Base-by-base conservation (phyloP, 169 alveolate species). In the Babesia ovata region DNA sequence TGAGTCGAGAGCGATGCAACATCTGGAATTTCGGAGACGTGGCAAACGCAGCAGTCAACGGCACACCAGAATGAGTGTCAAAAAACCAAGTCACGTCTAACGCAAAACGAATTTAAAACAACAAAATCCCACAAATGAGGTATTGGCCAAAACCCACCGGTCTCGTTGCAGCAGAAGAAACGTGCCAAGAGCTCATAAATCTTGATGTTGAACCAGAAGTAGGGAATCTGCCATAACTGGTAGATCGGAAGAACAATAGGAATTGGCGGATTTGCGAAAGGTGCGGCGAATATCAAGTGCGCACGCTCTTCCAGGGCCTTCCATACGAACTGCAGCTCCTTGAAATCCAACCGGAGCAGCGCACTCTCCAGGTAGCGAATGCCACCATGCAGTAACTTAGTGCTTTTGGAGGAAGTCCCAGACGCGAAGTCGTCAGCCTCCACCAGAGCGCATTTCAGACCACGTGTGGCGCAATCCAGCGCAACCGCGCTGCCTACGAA, bases 351-450 rank as follows among this genome's bases (percentile, higher is more conserved):
- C n/a, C 84, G 77, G 22, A 86, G 61, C 45, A 92, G 75, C 14
- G 96, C 97, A 65, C 84, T 88, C 75, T 95, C 95, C 61, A 95
- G 90, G 84, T 96, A 96, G 66, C 99, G 91, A 21, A 96, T 90
- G 19, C 99, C 99, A 19, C 99, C 99, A 75, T 96, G 99, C 21
- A 95, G 89, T 50, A 96, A 90, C 85, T 96, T 96, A 14, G 98
- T 96, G 24, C 97, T 92, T 83, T 93, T 95, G 8, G 96, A 90
- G 49, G 98, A 92, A 1, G 99, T 94, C 2, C 97, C 98, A n/a
- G 96, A 91, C 9, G 96, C 96, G 63, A 94, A 96, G 82, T 96
- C 99, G 22, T 88, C 75, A 7, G 87, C 85, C 21, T 96, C 99
- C n/a, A 96, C 84, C 61, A 95, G 74, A 17, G 96, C 95, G 70